phyloP scores from a whole-genome alignment of 2,329 filamentous ascomycete species.

The Aspergillus latus region DNA sequence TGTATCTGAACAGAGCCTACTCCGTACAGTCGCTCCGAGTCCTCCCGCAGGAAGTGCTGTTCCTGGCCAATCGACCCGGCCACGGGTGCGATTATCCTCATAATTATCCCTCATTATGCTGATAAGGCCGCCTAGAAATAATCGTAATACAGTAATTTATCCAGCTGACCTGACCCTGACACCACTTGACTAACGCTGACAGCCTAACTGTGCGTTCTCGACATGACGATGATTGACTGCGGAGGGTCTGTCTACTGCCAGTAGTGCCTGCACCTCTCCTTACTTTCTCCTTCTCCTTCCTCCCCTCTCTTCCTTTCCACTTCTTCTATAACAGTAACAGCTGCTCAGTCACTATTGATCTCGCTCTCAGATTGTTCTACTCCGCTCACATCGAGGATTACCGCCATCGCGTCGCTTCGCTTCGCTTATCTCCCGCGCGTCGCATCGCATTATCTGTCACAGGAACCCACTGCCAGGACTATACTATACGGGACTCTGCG shows the following conservation, averaged over 20 bases:
- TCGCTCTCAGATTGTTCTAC: neutral
- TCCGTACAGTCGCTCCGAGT: constrained; percentile 15
- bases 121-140: constrained; percentile 11
- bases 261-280: constrained; percentile 7
- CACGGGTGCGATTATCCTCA: constrained; percentile 14
- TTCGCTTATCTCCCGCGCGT: constrained; percentile 21
- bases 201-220: neutral
- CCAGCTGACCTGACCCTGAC: constrained; percentile 2
- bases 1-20: neutral
- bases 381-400: neutral
- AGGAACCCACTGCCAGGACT: constrained; percentile 4
- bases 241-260: neutral
- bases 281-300: constrained; percentile 8
- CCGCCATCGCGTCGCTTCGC: constrained; percentile 14
- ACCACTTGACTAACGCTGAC: constrained; percentile 2
- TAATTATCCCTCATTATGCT: neutral
- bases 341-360: constrained; percentile 5
- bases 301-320: constrained; percentile 9
- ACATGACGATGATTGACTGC: constrained; percentile 16
- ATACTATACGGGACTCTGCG: constrained; percentile 16
- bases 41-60: constrained; percentile 15
- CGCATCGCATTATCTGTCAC: constrained; percentile 20
- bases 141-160: constrained; percentile 7
- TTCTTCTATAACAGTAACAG: neutral
- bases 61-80: constrained; percentile 21